phyloP scores from a whole-genome alignment of 2,329 filamentous ascomycete genomes.

The Huntiella decipiens region DNA sequence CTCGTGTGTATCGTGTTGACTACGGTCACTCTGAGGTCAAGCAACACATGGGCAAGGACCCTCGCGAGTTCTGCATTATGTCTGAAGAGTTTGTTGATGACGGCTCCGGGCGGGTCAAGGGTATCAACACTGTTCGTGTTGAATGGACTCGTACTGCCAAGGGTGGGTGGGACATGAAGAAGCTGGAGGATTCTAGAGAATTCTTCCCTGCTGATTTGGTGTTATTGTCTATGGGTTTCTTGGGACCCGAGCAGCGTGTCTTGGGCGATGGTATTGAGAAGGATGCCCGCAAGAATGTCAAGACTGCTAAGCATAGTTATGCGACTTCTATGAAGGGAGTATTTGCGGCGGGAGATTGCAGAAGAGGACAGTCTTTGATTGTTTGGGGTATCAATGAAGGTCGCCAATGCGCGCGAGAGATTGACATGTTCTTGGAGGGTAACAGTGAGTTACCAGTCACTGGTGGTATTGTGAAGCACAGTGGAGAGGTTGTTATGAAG shows the following conservation, averaged over 20 bases:
- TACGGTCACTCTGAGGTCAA: slow-evolving; percentile 93
- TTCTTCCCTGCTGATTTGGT: slow-evolving; percentile 95
- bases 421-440: slow-evolving; percentile 71
- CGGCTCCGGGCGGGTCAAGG: slow-evolving; percentile 71
- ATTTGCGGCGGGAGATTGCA: slow-evolving; percentile 88
- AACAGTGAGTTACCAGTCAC: slow-evolving; percentile 70
- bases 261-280: slow-evolving; percentile 79
- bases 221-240: slow-evolving; percentile 90
- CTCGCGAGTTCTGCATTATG: slow-evolving; percentile 96
- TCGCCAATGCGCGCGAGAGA: slow-evolving; percentile 76
- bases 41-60: slow-evolving; percentile 89
- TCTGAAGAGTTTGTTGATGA: slow-evolving; percentile 91
- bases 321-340: slow-evolving; percentile 73
- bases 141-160: slow-evolving; percentile 84
- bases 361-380: slow-evolving; percentile 84
- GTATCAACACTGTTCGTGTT: slow-evolving; percentile 87
- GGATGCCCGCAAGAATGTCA: slow-evolving; percentile 86
- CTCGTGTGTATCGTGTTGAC: slow-evolving; percentile 93
- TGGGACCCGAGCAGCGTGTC: slow-evolving; percentile 77
- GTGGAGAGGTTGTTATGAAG: slow-evolving; percentile 49
- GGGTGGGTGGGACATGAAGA: slow-evolving; percentile 98
- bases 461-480: slow-evolving; percentile 76
- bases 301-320: slow-evolving; percentile 77
- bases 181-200: slow-evolving; percentile 77
- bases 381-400: slow-evolving; percentile 99